Base-by-base conservation (phyloP, 768 basidiomycete species). In the Termitomyces sp. region DNA sequence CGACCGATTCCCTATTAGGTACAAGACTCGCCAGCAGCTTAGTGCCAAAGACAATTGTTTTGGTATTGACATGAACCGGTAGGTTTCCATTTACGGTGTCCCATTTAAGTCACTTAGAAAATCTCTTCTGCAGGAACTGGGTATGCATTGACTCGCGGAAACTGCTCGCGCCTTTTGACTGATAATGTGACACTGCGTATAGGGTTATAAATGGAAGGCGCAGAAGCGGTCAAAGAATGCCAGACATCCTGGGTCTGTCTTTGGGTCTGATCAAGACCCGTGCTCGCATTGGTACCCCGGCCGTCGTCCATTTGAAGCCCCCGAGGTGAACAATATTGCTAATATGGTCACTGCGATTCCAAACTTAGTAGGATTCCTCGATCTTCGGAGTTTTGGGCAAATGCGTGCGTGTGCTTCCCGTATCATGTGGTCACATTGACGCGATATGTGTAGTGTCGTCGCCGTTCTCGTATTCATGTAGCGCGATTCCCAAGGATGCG, bases 251-350 rank as follows among this genome's bases (percentile, higher is more conserved):
- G 16, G 8, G 14, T 69, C 67, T 16, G 36, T 36, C 10, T 36
- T 14, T 36, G 59, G 66, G 36, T 71, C 70, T 1, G 69, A 71
- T 4, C 7, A n/a, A 43, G 79, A 85, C 63, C 81, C 87, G 0
- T 95, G 93, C 68, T 84, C 85, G 5, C 82, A 88, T 51, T 86
- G 86, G 79, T 94, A 85, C 66, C 87, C 91, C 0, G 93, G 93
- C 14, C 74, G 77, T 41, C 79, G 84, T 8, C 76, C 91, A 0
- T 95, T 93, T 72, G 82, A 93, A 68, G 81, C 91, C 0, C 81
- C 83, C 2, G 92, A 95, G 70, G 85, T 86, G 18, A 85, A 84
- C 71, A 88, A 84, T 60, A 80, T 94, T 58, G 86, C 87, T 4
- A 85, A 87, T 65, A 91, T 83, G 69, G 74, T 91, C 56, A 74